A percentile compares a stretch with the other conserved stretches of the same genome.
These are phyloP conservation scores for Monoraphidium neglectum DNA, from an alignment of 139 green algal species.

Conservation along the genomic window DNA sequence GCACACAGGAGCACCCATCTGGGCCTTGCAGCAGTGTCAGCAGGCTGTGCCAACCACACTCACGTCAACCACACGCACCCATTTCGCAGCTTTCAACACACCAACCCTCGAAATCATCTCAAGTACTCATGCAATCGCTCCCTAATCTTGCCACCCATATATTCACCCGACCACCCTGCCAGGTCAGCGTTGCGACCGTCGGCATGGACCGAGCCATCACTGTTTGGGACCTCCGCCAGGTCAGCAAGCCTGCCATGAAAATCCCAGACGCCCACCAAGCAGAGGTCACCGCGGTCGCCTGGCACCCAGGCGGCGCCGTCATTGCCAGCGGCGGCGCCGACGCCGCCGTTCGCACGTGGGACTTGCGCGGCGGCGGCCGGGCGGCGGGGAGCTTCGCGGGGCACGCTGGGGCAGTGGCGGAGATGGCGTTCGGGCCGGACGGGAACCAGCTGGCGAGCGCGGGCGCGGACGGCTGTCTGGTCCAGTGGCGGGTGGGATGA, in stretches of 20 bases:
- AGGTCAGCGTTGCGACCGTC: constrained; percentile 28
- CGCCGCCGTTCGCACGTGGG: constrained; percentile 20
- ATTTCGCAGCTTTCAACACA: too few relatives aligned
- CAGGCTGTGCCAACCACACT: too few relatives aligned
- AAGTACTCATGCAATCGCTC: too few relatives aligned
- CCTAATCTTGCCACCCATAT: too few relatives aligned
- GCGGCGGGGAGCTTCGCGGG: not conserved
- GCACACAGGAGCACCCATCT: too few relatives aligned
- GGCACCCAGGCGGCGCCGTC: constrained; percentile 5
- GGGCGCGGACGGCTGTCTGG: constrained; percentile 5
- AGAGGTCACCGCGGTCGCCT: constrained; percentile 22
- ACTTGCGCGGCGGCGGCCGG: constrained; percentile 4
- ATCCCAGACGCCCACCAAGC: constrained; percentile 16
- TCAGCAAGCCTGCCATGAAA: not conserved
- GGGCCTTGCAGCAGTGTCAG: too few relatives aligned
- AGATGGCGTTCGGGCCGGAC: constrained; percentile 24
- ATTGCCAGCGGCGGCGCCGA: constrained; percentile 31
- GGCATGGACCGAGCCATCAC: constrained; percentile 24
- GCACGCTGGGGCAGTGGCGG: constrained; percentile 17
- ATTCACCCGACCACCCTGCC: not conserved
- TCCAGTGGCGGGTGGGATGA: constrained; percentile 9
- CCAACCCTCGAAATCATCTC: too few relatives aligned
- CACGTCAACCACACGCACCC: too few relatives aligned
- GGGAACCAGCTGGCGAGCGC: constrained; percentile 18
- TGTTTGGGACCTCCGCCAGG: constrained; percentile 26